Evolutionary conservation across 2,329 filamentous ascomycete species (phyloP).

Genomic region (Colletotrichum acutatum): DNA sequence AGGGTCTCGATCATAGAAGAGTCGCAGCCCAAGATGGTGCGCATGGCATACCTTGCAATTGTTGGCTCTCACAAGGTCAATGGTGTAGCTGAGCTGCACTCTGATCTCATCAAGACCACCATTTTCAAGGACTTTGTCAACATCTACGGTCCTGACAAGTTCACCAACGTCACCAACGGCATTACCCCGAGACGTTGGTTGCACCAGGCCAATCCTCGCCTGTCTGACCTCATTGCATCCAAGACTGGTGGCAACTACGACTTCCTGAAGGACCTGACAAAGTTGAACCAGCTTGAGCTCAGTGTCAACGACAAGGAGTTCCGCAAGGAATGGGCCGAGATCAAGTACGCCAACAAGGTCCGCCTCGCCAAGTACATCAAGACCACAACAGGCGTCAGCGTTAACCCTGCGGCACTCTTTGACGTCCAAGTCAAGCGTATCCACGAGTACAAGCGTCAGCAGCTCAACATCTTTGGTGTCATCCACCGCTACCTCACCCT

Average conservation of each 20-base stretch:
- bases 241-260: constrained; percentile 86
- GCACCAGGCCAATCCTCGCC: constrained; percentile 93
- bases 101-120: constrained; percentile 97
- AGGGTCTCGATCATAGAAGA: constrained; percentile 99
- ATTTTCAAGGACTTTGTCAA: constrained; percentile 99
- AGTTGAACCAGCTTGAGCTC: constrained; percentile 86
- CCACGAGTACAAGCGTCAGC: constrained; percentile 98
- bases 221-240: constrained; percentile 91
- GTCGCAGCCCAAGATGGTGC: constrained; percentile 95
- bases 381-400: constrained; percentile 78
- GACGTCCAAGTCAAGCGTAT: constrained; percentile 99
- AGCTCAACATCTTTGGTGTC: constrained; percentile 98
- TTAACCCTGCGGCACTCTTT: constrained; percentile 90
- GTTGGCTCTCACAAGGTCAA: constrained; percentile 99
- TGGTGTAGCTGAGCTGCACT: constrained; percentile 96
- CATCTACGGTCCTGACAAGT: constrained; percentile 96
- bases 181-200: constrained; percentile 97
- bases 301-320: constrained; percentile 88
- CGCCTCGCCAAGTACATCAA: constrained; percentile 93
- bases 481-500: constrained; percentile 93
- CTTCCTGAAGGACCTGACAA: constrained; percentile 90
- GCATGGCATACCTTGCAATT: constrained; percentile 95
- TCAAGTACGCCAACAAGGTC: constrained; percentile 97
- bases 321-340: constrained; percentile 93
- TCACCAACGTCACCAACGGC: constrained; percentile 98